Evolutionary conservation across 2,329 filamentous ascomycete species (phyloP).

Genomic region (Sporothrix curviconia): DNA sequence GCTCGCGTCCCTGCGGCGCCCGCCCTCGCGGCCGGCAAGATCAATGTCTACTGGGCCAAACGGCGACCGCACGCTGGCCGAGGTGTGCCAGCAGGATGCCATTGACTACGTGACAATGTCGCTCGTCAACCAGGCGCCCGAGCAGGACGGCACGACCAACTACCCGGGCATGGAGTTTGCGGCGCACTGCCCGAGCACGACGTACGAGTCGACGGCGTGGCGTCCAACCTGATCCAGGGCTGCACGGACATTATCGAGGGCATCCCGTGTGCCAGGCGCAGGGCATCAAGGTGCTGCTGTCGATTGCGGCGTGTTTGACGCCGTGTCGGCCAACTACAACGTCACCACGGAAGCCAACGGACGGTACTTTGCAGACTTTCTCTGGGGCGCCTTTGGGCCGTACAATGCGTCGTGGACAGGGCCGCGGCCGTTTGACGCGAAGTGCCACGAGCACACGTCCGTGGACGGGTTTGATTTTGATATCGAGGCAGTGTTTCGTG

Average conservation of each 20-base stretch:
- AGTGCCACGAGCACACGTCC: background rate
- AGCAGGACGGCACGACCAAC: conserved; percentile 25
- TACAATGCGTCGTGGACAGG: conserved; percentile 23
- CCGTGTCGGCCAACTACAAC: conserved; percentile 26
- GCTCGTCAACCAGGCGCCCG: conserved; percentile 33
- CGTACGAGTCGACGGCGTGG: conserved; percentile 24
- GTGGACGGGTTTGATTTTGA: conserved; percentile 1
- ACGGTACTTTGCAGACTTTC: conserved; percentile 30
- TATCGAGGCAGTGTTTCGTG: background rate
- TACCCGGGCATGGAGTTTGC: conserved; percentile 34
- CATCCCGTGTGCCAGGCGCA: conserved; percentile 45
- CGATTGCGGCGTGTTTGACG: conserved; percentile 45
- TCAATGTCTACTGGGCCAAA: conserved; percentile 13
- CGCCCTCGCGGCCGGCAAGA: background rate
- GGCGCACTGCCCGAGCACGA: conserved; percentile 27
- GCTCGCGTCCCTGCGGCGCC: background rate
- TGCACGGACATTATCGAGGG: conserved; percentile 30
- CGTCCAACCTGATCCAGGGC: conserved; percentile 26
- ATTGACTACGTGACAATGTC: conserved; percentile 33
- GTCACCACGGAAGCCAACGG: conserved; percentile 25
- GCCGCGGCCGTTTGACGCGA: conserved; percentile 37
- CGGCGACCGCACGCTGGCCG: background rate
- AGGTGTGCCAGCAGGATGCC: conserved; percentile 2
- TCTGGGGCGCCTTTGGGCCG: conserved; percentile 33
- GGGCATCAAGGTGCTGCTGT: conserved; percentile 55